Conservation (phyloP, 352 stramenopile genomes). For the Globisporangium nunn region DNA sequence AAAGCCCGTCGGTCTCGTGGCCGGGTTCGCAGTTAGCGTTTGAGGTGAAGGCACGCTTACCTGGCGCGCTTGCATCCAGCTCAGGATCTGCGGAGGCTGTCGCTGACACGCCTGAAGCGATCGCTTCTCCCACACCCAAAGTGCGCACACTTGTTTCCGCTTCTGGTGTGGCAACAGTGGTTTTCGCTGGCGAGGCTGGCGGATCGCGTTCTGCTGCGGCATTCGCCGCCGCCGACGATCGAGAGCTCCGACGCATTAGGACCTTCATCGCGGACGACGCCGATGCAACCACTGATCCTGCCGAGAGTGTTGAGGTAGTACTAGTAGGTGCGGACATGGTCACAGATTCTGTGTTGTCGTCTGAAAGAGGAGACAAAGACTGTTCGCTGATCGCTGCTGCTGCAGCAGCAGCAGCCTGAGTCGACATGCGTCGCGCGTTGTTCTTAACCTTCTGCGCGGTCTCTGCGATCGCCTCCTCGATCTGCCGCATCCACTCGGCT, state of each 20-base stretch:
- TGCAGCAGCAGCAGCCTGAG: conserved; percentile 11
- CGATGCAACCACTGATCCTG: conserved; percentile 10
- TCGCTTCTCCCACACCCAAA: too few species aligned
- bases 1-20: background rate
- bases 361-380: background rate
- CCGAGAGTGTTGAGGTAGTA: conserved; percentile 7
- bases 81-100: background rate
- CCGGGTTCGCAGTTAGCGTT: background rate
- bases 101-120: background rate
- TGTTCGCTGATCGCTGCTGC: background rate
- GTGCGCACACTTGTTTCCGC: too few species aligned
- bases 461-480: conserved; percentile 68
- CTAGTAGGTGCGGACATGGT: background rate
- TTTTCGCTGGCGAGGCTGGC: background rate
- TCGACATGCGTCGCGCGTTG: conserved; percentile 60
- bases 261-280: conserved; percentile 35
- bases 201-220: background rate
- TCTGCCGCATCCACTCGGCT: conserved; percentile 75
- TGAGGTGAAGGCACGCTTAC: background rate
- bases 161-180: background rate
- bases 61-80: background rate
- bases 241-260: conserved; percentile 46
- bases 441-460: conserved; percentile 71
- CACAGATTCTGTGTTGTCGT: background rate
- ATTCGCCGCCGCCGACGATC: conserved; percentile 25